Conservation (phyloP, 495 filamentous ascomycete species). For the Aspergillus indologenus region DNA sequence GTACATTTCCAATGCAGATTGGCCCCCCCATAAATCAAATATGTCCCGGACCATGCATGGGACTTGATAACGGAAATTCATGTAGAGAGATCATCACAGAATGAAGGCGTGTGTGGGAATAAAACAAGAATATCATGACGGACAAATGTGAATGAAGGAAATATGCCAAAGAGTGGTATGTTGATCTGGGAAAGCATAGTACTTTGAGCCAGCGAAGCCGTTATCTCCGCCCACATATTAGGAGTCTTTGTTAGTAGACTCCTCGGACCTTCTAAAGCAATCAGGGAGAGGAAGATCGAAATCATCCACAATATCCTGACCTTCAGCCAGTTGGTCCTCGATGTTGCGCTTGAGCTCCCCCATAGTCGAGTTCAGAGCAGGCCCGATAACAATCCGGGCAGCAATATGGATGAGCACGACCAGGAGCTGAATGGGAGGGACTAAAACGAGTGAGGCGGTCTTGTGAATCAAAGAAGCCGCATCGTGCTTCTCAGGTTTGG, state of each 20-base stretch:
- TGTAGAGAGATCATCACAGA: constrained; percentile 20
- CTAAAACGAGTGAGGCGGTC: constrained; percentile 69
- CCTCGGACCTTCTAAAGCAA: constrained; percentile 23
- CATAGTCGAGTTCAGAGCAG: constrained; percentile 22
- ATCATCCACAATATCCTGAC: constrained; percentile 35
- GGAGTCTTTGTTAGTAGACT: constrained; percentile 27
- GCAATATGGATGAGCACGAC: constrained; percentile 77
- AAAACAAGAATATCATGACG: constrained; percentile 2
- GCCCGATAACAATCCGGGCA: constrained; percentile 64
- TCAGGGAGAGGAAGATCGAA: constrained; percentile 43
- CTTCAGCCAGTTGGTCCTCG: constrained; percentile 17
- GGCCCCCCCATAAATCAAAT: constrained; percentile 14
- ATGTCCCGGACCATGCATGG: constrained; percentile 8
- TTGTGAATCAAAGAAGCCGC: constrained; percentile 68
- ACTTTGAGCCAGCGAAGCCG: background rate
- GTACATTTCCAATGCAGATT: constrained; percentile 15
- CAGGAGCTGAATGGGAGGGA: constrained; percentile 72
- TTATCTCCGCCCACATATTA: constrained; percentile 32
- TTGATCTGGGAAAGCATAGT: background rate
- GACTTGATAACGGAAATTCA: constrained; percentile 8
- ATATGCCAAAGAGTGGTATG: constrained; percentile 1
- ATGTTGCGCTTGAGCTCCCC: constrained; percentile 18
- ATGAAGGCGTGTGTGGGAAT: constrained; percentile 6
- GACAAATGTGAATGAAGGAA: background rate
- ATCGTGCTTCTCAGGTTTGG: constrained; percentile 50